Base-by-base conservation (phyloP, 2,329 filamentous ascomycete genomes). In the Ceratocystis ficicola region DNA sequence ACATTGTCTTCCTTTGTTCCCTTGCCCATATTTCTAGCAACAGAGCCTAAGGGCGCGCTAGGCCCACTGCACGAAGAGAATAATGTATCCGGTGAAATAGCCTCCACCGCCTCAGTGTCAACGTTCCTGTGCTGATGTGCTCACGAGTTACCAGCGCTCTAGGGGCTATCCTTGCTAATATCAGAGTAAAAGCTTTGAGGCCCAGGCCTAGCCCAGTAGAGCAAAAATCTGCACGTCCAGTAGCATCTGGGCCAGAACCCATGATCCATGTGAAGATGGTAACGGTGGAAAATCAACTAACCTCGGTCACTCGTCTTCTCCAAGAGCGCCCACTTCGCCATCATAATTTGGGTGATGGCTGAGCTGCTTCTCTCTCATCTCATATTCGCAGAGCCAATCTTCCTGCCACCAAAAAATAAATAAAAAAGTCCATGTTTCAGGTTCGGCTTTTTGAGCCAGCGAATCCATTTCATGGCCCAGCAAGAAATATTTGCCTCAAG, bases 261-360 rank as follows among this genome's bases (percentile, higher is more conserved):
- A 59, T 59, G 55, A 59, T 59, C 55, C 55, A 59, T 59, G 48
- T 41, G 10, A 41, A 15, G 48, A 52, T 25, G 48, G 22, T 28
- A 28, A 52, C 12, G 36, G 36, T 41, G 36, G 36, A 41, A 41
- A 41, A 15, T 41, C 36, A 41, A 41, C 10, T 12, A 41, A 15
- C 10, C 12, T 41, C 36, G 36, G 36, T 15, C 36, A 41, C 3
- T n/a, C n/a, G 17, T 22, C 48, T 22, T 25, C 22, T 52, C n/a
- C 48, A 52, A 52, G 15, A 25, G 3, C 7, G 22, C n/a, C 22
- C n/a, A n/a, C n/a, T 25, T 22, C n/a, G 22, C 17, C 12, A 59
- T 59, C 28, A 30, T n/a, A 59, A 59, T 36, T 59, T 36, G n/a
- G 28, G 3, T n/a, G 15, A 30, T 30, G 5, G 15, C 30, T n/a